phyloP scores from a whole-genome alignment of 768 basidiomycete species.

The Hygrocybe punicea region DNA sequence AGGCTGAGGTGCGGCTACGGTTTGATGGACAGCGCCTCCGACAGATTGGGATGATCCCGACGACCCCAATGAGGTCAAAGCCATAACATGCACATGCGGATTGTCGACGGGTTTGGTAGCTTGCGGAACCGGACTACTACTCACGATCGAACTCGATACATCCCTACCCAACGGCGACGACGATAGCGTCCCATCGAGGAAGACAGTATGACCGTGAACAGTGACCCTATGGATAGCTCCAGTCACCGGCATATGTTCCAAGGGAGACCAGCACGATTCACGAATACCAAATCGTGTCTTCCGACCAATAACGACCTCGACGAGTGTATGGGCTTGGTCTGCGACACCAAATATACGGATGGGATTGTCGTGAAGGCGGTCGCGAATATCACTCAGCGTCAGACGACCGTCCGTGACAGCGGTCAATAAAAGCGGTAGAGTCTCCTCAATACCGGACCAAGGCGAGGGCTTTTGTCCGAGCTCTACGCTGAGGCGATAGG shows the following conservation, averaged over 20 bases:
- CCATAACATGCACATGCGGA: conserved; percentile 23
- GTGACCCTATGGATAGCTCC: conserved; percentile 89
- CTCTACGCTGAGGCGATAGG: conserved; percentile 69
- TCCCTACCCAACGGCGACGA: conserved; percentile 62
- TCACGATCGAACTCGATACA: conserved; percentile 59
- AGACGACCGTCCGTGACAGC: conserved; percentile 79
- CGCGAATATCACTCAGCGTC: conserved; percentile 75
- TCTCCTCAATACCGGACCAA: conserved; percentile 81
- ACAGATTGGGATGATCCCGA: conserved; percentile 17
- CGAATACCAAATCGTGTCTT: conserved; percentile 52
- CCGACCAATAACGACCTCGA: conserved; percentile 90
- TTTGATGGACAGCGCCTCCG: conserved; percentile 31
- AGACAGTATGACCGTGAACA: conserved; percentile 82
- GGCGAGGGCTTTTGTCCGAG: conserved; percentile 58
- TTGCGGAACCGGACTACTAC: conserved; percentile 21
- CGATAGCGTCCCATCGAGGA: conserved; percentile 78
- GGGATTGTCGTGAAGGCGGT: conserved; percentile 89
- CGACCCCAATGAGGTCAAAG: conserved; percentile 23
- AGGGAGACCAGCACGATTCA: conserved; percentile 74
- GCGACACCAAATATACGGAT: conserved; percentile 86
- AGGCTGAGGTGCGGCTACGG: conserved; percentile 30
- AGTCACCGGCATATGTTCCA: conserved; percentile 56
- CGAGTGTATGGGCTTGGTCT: conserved; percentile 80
- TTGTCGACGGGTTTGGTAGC: conserved; percentile 31
- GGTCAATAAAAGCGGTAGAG: conserved; percentile 80